These are phyloP conservation scores for Plasmodium knowlesi DNA, from an alignment of 169 alveolate genomes.

Conservation along the genomic window DNA sequence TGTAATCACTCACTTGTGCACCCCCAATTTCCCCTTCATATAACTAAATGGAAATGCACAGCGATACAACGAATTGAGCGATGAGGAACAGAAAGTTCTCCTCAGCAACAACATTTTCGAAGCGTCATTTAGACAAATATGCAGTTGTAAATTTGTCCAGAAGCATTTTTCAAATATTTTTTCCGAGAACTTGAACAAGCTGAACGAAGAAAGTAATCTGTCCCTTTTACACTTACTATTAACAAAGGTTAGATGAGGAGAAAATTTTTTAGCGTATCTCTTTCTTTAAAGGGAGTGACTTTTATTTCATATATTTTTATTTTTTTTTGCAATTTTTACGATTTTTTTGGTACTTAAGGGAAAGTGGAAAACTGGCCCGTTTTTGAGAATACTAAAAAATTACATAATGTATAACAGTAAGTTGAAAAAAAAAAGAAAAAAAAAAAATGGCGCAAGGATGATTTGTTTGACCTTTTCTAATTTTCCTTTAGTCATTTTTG, in stretches of 20 bases:
- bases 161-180: slow-evolving; percentile 28
- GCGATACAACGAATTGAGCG: slow-evolving; percentile 36
- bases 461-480: not conserved
- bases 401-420: slow-evolving; percentile 22
- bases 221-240: slow-evolving; percentile 15
- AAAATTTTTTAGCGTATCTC: not conserved
- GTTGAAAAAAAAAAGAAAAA: not conserved
- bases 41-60: not conserved
- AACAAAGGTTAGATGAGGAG: slow-evolving; percentile 7
- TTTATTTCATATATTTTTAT: not conserved
- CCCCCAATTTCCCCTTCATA: not conserved
- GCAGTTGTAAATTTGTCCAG: slow-evolving; percentile 27
- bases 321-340: not conserved
- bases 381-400: slow-evolving; percentile 33
- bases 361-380: slow-evolving; percentile 24
- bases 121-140: slow-evolving; percentile 10
- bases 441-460: not conserved
- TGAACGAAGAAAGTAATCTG: slow-evolving; percentile 10
- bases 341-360: slow-evolving; percentile 4
- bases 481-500: not conserved
- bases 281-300: not conserved
- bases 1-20: not conserved
- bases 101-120: slow-evolving; percentile 20
- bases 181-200: slow-evolving; percentile 13
- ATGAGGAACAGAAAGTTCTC: slow-evolving; percentile 42